Base-by-base conservation (phyloP, 192 early-diverging fungal species). In the Backusella circina region DNA sequence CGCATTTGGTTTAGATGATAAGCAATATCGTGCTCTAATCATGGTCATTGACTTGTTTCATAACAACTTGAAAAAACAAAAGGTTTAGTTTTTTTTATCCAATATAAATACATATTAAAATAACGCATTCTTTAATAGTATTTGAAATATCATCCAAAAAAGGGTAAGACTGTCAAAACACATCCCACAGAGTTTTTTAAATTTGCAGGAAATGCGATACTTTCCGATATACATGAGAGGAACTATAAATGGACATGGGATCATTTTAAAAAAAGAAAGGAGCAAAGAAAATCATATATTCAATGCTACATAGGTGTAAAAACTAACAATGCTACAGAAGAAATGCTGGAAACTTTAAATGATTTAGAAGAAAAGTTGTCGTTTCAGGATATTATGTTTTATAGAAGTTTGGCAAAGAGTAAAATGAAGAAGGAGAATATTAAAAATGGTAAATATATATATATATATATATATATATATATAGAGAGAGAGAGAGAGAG, bases 311-410 rank as follows among this genome's bases (percentile, higher is more conserved):
- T 86, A 16, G 70, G 64, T 16, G 70, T 67, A 13, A 84, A 83
- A 73, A 78, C 73, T 31, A 75, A 79, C n/a, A 80, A 85, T 41
- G 73, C 73, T n/a, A 72, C 73, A 37, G 28, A 68, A 8, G 21
- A 68, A 30, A 88, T 91, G n/a, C 47, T 71, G 13, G 73, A 76
- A 28, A 79, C 79, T 1, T 82, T 95, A 28, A 82, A 83, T 4
- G 77, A 84, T 57, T 75, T 95, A 26, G 92, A 95, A 73, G 75
- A 84, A 28, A 81, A 80, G 35, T 86, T 95, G 0, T 87, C 88
- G 0, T 94, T 88, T 82, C 88, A 94, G 50, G 94, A 96, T 77
- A 93, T 96, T 72, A 84, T 90, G 64, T 85, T 90, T 64, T 96
- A 94, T 71, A 80, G 93, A 13, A 85, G 87, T 12, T 84, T 90